Base-by-base conservation (phyloP, 345 rosid genomes). In the Raphanus sativus region DNA sequence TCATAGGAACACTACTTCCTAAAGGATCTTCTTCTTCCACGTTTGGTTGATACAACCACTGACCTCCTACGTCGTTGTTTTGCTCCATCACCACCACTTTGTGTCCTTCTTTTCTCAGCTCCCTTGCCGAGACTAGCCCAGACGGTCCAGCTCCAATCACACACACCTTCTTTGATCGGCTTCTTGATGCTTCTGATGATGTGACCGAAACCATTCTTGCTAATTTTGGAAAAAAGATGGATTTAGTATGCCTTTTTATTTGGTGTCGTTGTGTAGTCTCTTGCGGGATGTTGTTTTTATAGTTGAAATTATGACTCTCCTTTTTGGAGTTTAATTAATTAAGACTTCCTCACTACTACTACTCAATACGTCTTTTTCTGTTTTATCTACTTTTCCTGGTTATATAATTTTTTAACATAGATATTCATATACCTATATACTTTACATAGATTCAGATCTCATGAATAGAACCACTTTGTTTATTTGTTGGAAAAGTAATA, bases 81-180 rank as follows among this genome's bases (percentile, higher is more conserved):
- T 91, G 98, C 73, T 94, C 98, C 83, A 90, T 30, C 0, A 92
- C 90, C 68, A 88, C 92, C 77, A 81, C 95, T 0, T 4, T 66
- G 72, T 92, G 97, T 1, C 97, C 97, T 82, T 89, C 97, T 77
- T 90, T 92, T 63, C 89, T 86, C 38, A 94, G 78, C 88, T 94
- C 98, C 74, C 95, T 88, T 8, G 93, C 97, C 0, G 90, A 89
- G 64, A 88, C 97, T 32, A 94, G 85, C 66, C 98, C 98, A n/a
- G 98, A 83, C 0, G 97, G 92, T 61, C 98, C 98, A 1, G 97
- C 97, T 0, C 98, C 98, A 10, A 94, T 94, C 69, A 94, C 98
- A 65, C 97, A 90, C 4, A 94, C 97, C 89, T 87, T 88, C 76
- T 82, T 70, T 77, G 70, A 71, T 9, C 62, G 59, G 38, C 16